phyloP scores from a whole-genome alignment of 2,329 filamentous ascomycete species.

The Nemania sp. region DNA sequence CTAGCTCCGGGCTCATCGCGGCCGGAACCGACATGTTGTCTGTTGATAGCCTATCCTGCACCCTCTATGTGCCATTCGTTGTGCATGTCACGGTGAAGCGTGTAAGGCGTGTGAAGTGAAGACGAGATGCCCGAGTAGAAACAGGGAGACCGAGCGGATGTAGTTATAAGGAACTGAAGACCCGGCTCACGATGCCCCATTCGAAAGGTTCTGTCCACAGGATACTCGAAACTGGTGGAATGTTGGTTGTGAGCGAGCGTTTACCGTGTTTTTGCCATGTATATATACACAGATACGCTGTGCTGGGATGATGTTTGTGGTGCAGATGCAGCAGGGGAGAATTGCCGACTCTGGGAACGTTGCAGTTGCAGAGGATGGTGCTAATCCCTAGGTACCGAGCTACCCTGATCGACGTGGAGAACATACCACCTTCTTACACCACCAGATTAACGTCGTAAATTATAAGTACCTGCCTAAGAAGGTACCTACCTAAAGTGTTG shows the following conservation, averaged over 20 bases:
- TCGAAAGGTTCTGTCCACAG: not conserved
- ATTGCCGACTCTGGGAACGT: constrained; percentile 39
- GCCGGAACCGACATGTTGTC: constrained; percentile 12
- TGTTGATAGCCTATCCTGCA: not conserved
- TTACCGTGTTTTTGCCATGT: not conserved
- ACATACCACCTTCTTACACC: not conserved
- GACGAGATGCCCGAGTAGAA: not conserved
- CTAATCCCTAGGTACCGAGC: too few species aligned
- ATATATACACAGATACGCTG: too few species aligned
- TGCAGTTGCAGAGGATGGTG: constrained; percentile 29
- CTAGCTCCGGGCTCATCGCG: constrained; percentile 34
- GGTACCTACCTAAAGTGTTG: too few species aligned
- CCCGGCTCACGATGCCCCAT: not conserved
- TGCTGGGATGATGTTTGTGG: too few species aligned
- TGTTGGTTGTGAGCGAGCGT: not conserved
- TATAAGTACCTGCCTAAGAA: not conserved
- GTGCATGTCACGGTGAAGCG: constrained; percentile 7
- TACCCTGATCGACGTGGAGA: constrained; percentile 16
- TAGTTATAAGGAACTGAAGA: not conserved
- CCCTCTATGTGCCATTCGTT: constrained; percentile 17
- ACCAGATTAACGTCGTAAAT: not conserved
- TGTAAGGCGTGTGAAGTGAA: not conserved
- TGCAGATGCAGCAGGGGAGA: constrained; percentile 20
- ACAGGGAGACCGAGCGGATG: too few species aligned
- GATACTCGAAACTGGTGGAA: not conserved